phyloP scores from a whole-genome alignment of 805 yeast species.

The Pichia scutulata region DNA sequence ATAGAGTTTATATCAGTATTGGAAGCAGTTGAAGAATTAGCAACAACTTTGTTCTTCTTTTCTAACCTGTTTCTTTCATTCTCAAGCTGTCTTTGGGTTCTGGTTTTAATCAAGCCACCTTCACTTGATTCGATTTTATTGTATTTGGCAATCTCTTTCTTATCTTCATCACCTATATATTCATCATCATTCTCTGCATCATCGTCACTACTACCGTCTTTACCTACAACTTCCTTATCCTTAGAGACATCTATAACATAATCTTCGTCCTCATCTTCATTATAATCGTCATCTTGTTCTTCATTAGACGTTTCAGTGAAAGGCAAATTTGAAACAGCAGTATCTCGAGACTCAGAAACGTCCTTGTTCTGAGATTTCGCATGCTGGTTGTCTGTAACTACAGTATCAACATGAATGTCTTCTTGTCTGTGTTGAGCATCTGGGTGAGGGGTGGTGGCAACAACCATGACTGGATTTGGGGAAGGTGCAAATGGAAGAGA shows the following conservation, averaged over 20 bases:
- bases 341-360: background rate
- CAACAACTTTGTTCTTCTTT: conserved; percentile 14
- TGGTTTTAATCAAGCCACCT: conserved; percentile 15
- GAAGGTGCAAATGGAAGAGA: background rate
- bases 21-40: conserved; percentile 18
- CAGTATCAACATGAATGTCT: background rate
- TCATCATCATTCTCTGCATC: conserved; percentile 23
- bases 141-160: conserved; percentile 31
- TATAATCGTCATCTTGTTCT: conserved; percentile 33
- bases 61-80: conserved; percentile 4
- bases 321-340: background rate
- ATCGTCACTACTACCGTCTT: conserved; percentile 3
- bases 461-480: background rate
- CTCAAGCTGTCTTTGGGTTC: conserved; percentile 12
- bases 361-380: background rate
- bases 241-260: conserved; percentile 33
- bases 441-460: background rate
- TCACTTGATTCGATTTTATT: conserved; percentile 41
- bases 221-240: background rate
- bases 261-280: conserved; percentile 54
- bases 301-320: background rate
- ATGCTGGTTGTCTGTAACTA: too few relatives aligned
- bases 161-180: conserved; percentile 15
- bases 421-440: background rate
- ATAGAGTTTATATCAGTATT: conserved; percentile 39